Conservation (phyloP, 331 rosid genomes). For the Quercus tomentella region DNA sequence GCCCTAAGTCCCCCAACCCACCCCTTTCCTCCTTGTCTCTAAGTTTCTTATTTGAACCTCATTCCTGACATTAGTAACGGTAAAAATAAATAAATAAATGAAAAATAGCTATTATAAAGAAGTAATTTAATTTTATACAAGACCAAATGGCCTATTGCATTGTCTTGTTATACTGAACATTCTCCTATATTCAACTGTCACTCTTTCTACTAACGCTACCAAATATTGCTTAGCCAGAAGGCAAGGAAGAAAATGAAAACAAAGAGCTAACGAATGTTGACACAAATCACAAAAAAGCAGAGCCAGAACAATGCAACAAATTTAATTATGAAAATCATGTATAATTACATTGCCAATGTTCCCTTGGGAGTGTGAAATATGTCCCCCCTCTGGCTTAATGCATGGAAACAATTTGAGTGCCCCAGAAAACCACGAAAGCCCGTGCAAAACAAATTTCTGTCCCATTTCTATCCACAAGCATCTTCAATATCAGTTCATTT, state of each 20-base stretch:
- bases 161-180: too few species aligned
- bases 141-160: too few species aligned
- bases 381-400: neutral
- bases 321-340: neutral
- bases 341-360: neutral
- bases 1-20: too few species aligned
- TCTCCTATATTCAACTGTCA: too few species aligned
- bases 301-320: neutral
- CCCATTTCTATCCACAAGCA: neutral
- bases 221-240: neutral
- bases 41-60: too few species aligned
- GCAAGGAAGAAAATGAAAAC: neutral
- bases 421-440: neutral
- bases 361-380: neutral
- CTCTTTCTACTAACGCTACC: neutral
- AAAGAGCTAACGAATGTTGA: neutral
- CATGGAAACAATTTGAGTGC: neutral
- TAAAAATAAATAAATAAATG: too few species aligned
- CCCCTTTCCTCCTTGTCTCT: too few species aligned
- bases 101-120: too few species aligned
- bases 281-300: neutral
- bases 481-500: neutral
- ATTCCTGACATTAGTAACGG: too few species aligned
- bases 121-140: too few species aligned
- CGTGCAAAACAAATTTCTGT: neutral